Evolutionary conservation across 257 asterid genomes (phyloP), one percentile per base, ranked within the genome.

Genomic region (Solanum neorickii): DNA sequence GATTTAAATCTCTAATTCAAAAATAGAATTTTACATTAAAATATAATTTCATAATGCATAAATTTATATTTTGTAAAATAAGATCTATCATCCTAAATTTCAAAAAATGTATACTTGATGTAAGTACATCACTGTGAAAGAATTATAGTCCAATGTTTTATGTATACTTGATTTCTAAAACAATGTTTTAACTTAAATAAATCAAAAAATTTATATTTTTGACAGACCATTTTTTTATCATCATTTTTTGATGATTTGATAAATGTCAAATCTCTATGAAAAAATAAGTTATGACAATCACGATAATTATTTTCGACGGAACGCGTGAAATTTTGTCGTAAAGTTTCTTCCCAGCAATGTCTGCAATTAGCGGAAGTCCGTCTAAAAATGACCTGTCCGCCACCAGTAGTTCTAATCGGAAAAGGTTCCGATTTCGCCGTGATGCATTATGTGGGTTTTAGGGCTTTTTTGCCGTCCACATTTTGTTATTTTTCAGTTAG

Each of bases 401-500:
- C 27, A 85, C 94, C 16, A 94, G 91, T 85, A 91, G 98, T 94
- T 95, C 94, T 89, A 94, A 96, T 86, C 87, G 99, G 44, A 94
- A 93, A 90, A 93, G 89, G 83, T 87, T 78, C 10, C 97, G 90
- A 60, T 91, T 90, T 16, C 86, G 92, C 44, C 86, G 94, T 41
- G 97, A 95, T 86, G 94, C 94, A 86, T 92, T 94, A 46, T 92
- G 98, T 95, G 75, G 89, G 95, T 91, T 83, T 25, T 86, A 59
- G 31, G 86, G 59, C 18, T 21, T 49, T 66, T 29, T 75, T 12
- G 18, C 11, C 13, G 33, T 33, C 25, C 8, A 47, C 37, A 7
- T 11, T 69, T 37, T 72, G 25, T 15, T 72, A 33, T 82, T 47
- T 47, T 29, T 73, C 44, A 82, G 11, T 33, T 12, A 77, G 15